Evolutionary conservation across 331 rosid genomes (phyloP).

Genomic region (Quercus phellos): DNA sequence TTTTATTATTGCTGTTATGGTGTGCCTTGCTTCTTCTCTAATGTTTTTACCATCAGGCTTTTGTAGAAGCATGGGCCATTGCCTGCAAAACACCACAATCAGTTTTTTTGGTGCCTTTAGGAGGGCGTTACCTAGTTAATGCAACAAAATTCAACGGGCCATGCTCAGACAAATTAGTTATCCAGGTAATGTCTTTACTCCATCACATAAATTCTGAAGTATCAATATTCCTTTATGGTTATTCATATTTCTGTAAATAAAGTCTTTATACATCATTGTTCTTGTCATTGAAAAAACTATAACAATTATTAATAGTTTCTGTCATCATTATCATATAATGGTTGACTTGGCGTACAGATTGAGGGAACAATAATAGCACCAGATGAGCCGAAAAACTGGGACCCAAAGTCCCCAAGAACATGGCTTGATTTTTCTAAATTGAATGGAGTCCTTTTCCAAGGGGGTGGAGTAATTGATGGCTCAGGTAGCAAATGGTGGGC

Average conservation of each 20-base stretch:
- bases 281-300: too few relatives aligned
- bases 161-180: slow-evolving; percentile 53
- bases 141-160: slow-evolving; percentile 89
- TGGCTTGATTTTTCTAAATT: slow-evolving; percentile 83
- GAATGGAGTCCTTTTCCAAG: slow-evolving; percentile 64
- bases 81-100: slow-evolving; percentile 75
- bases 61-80: slow-evolving; percentile 70
- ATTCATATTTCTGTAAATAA: background rate
- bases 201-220: background rate
- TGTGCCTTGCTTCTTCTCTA: slow-evolving; percentile 22
- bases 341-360: slow-evolving; percentile 43
- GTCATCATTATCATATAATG: background rate
- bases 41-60: slow-evolving; percentile 55
- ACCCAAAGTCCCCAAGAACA: slow-evolving; percentile 48
- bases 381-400: slow-evolving; percentile 74
- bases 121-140: slow-evolving; percentile 61
- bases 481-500: slow-evolving; percentile 99
- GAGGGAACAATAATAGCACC: slow-evolving; percentile 94
- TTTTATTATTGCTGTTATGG: background rate
- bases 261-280: slow-evolving; percentile 6
- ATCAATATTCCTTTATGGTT: background rate
- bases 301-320: background rate
- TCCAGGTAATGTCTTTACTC: slow-evolving; percentile 50
- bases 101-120: slow-evolving; percentile 78
- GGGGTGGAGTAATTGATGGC: slow-evolving; percentile 81